phyloP scores from a whole-genome alignment of 768 basidiomycete species.

The Clathrus columnatus region DNA sequence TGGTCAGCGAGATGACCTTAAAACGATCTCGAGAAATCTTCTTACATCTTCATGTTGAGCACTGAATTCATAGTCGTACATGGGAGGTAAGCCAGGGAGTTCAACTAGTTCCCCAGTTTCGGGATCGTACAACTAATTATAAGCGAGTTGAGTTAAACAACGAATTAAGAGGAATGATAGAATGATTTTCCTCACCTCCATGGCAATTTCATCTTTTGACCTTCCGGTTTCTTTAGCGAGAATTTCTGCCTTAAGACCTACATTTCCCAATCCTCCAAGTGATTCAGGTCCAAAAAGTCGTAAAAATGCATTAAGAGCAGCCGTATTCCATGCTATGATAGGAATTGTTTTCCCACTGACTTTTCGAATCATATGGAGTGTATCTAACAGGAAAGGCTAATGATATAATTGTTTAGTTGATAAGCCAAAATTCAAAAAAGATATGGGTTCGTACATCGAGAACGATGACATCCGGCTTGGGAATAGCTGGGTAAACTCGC shows the following conservation, averaged over 20 bases:
- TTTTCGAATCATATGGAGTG: not conserved
- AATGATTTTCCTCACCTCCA: not conserved
- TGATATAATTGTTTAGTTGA: not conserved
- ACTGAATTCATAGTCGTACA: conserved; percentile 7
- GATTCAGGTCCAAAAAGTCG: not conserved
- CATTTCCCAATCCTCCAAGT: not conserved
- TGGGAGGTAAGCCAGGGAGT: conserved; percentile 2
- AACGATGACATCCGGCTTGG: not conserved
- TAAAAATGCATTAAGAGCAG: not conserved
- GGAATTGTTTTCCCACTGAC: not conserved
- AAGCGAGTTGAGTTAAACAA: not conserved
- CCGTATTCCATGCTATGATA: not conserved
- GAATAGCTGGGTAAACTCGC: not conserved
- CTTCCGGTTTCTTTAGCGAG: not conserved
- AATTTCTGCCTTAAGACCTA: not conserved
- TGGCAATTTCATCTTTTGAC: not conserved
- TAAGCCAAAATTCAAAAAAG: not conserved
- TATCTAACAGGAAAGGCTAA: not conserved
- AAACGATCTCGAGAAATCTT: not conserved
- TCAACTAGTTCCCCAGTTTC: not conserved
- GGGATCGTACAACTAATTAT: not conserved
- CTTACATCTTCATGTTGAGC: not conserved
- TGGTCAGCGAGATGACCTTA: not conserved
- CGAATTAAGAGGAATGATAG: not conserved
- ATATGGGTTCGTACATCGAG: not conserved